Percentiles rank a stretch among this genome's conserved stretches.
Evolutionary conservation across 2,329 filamentous ascomycete species (phyloP).

Genomic region (Curvularia hawaiiensis): DNA sequence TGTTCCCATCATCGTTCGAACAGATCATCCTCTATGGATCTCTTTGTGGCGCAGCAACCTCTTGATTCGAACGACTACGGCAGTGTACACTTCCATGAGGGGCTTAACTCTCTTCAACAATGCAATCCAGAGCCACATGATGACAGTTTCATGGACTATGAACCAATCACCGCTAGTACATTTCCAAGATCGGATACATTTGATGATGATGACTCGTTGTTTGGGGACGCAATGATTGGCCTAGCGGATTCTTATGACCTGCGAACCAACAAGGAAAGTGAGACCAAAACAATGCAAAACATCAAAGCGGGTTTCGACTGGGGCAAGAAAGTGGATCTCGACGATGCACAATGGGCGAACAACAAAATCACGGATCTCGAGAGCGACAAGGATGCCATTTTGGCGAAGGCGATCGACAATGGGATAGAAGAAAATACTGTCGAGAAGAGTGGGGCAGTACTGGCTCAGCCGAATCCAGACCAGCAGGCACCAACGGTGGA

Average conservation of each 20-base stretch:
- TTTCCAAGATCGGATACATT: constrained; percentile 29
- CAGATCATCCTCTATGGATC: constrained; percentile 31
- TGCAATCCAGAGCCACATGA: neutral
- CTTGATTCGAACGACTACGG: constrained; percentile 38
- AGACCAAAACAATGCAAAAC: constrained; percentile 1
- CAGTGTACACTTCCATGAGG: constrained; percentile 26
- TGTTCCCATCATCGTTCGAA: constrained; percentile 32
- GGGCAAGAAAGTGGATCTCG: constrained; percentile 8
- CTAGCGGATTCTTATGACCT: constrained; percentile 39
- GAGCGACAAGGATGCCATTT: neutral
- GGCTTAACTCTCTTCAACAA: constrained; percentile 5
- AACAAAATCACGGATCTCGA: neutral
- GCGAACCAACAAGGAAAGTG: neutral
- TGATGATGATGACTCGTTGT: constrained; percentile 38
- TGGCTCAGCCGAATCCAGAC: neutral
- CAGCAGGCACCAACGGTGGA: neutral
- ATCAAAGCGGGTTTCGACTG: constrained; percentile 2
- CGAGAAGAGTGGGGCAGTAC: neutral
- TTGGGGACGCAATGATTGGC: constrained; percentile 41
- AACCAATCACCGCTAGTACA: neutral
- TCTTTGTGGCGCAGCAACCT: neutral
- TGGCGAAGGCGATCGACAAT: neutral
- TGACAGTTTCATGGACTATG: neutral
- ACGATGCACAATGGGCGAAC: constrained; percentile 9
- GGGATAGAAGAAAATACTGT: neutral